Base-by-base conservation (phyloP, 202 grass and related monocot genomes). In the Eragrostis tef region DNA sequence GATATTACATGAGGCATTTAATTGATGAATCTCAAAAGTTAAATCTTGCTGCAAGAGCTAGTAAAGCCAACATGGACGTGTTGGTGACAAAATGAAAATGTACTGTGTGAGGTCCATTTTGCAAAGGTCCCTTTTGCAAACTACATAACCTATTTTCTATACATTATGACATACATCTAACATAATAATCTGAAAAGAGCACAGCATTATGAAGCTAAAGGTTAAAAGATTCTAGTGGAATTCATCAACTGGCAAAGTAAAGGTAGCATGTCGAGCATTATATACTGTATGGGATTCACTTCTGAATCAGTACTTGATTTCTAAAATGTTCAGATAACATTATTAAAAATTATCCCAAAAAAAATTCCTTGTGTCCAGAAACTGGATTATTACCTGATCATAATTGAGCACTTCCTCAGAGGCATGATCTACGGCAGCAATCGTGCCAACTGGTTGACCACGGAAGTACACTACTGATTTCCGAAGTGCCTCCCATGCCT, bases 321-420 rank as follows among this genome's bases (percentile, higher is more conserved):
- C 19, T 69, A 83, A 51, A 10, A 61, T 24, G 64, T 44, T n/a
- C 21, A 81, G 54, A 70, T 19, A 71, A 65, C 14, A 77, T n/a
- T 49, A 67, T 49, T 69, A 9, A 75, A 64, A 66, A 9, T 36
- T 27, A 6, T 39, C 34, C 29, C 29, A 36, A 48, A 69, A 26
- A 26, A 5, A 43, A 65, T 19, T 45, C 21, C 19, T 13, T 52
- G 36, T 56, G 53, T 64, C 1, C 15, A 36, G 25, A 67, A 64
- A 75, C 19, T 27, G 26, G 21, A 48, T 56, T 53, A 68, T 27
- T 80, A 94, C 94, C 94, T 98, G 94, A 83, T 98, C 94, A 73
- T 98, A 98, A 70, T 98, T 98, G 76, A 98, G 94, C 66, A 92
- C 94, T 60, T 94, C 92, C 57, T 91, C 90, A 0, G 94, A 88